Conservation (phyloP, 148 eudicot genomes). For the Camellia lanceoleosa region DNA sequence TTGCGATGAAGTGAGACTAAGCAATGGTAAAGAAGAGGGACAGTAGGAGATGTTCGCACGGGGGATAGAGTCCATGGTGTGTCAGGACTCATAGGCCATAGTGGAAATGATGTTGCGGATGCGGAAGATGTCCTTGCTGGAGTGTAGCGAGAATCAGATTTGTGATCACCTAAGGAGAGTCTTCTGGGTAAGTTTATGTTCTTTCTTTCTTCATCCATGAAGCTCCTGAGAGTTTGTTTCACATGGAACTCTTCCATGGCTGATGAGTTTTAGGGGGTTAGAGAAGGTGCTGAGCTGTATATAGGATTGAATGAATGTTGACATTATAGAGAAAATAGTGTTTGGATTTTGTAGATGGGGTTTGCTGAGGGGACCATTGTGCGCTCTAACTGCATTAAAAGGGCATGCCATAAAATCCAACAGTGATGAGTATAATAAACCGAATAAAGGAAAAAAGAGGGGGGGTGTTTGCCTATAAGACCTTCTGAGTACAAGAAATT, state of each 20-base stretch:
- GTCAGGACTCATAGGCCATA: conserved; percentile 27
- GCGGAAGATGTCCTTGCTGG: conserved; percentile 31
- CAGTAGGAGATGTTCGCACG: conserved; percentile 19
- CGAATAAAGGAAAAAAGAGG: no score
- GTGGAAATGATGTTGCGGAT: conserved; percentile 32
- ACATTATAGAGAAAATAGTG: neutral
- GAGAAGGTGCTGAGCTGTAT: conserved; percentile 6
- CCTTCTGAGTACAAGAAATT: no score
- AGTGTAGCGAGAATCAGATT: conserved; percentile 23
- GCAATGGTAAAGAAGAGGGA: conserved; percentile 50
- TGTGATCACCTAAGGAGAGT: conserved; percentile 31
- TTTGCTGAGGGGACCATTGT: conserved; percentile 13
- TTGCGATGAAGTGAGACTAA: conserved; percentile 52
- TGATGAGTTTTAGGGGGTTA: conserved; percentile 9
- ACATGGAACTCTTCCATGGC: conserved; percentile 18
- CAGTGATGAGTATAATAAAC: neutral
- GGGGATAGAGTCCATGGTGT: conserved; percentile 37
- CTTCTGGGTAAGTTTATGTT: conserved; percentile 29
- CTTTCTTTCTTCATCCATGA: conserved; percentile 32
- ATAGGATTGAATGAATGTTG: conserved; percentile 2
- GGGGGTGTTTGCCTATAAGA: no score
- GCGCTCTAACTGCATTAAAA: neutral
- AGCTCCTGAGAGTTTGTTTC: conserved; percentile 20
- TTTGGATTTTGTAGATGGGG: conserved; percentile 3
- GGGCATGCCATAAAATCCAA: neutral